Percentiles rank a stretch among this genome's conserved stretches.
Evolutionary conservation across 2,329 filamentous ascomycete genomes (phyloP).

Genomic region (Sarocladium strictum): DNA sequence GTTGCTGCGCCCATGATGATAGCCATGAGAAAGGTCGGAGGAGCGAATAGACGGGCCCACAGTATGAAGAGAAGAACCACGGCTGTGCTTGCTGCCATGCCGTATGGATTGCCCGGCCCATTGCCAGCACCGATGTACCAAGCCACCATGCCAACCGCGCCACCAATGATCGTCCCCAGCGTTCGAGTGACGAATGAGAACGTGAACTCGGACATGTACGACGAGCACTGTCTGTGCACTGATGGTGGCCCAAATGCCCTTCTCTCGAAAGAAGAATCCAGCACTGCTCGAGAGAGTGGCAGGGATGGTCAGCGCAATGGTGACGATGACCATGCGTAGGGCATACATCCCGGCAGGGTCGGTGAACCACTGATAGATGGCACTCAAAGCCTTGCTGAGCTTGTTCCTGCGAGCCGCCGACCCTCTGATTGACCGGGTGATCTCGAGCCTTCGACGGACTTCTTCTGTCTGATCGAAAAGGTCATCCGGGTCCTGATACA

Average conservation of each 20-base stretch:
- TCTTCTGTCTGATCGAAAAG: not conserved
- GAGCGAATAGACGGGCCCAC: conserved; percentile 29
- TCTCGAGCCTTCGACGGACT: conserved; percentile 27
- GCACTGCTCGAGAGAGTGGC: conserved; percentile 34
- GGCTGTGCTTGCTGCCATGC: conserved; percentile 38
- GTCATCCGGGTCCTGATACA: conserved; percentile 18
- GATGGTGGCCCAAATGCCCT: conserved; percentile 46
- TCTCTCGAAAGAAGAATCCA: conserved; percentile 45
- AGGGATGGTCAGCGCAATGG: conserved; percentile 36
- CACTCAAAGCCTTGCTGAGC: conserved; percentile 20
- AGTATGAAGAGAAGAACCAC: conserved; percentile 28
- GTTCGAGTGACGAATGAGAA: conserved; percentile 36
- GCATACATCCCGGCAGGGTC: conserved; percentile 39
- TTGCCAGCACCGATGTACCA: conserved; percentile 47
- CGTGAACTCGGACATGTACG: conserved; percentile 44
- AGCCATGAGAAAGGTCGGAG: conserved; percentile 21
- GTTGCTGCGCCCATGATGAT: conserved; percentile 30
- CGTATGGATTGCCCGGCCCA: conserved; percentile 43
- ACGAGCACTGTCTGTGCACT: conserved; percentile 43
- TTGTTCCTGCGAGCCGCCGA: conserved; percentile 13
- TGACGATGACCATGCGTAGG: conserved; percentile 40
- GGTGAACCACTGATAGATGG: conserved; percentile 33
- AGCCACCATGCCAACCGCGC: conserved; percentile 36
- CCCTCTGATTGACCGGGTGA: conserved; percentile 22
- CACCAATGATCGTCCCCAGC: conserved; percentile 39